Base-by-base conservation (phyloP, 2,329 filamentous ascomycete genomes). In the Aureobasidium mangrovei region DNA sequence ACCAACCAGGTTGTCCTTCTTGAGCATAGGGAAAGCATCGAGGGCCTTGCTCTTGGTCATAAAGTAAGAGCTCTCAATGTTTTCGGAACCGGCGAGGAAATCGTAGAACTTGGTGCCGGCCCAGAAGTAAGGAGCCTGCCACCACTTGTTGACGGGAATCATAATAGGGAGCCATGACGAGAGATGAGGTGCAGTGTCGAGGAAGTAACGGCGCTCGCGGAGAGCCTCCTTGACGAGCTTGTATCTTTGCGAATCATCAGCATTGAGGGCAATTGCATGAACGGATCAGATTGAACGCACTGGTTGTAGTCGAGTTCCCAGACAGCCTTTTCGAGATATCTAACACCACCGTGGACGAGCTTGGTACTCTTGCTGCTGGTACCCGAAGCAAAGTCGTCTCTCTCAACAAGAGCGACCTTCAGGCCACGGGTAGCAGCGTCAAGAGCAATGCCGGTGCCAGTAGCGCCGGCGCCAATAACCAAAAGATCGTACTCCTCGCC, bases 341-440 rank as follows among this genome's bases (percentile, higher is more conserved):
- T 81, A 57, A 93, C 88, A 65, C 87, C 87, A 61, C 87, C 87
- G 70, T 93, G 87, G 18, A 93, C 88, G 52, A 93, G 77, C 72
- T 93, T 93, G 46, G 87, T 93, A 72, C 85, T 90, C 74, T 91
- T 91, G 69, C 85, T 88, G 73, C 85, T 90, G 39, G 87, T 91
- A 31, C 88, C 87, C 58, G 84, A 79, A 62, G 84, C 84, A 68
- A 91, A 93, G 70, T 93, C 87, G 68, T 91, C 88, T 58, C 86
- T 78, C 72, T 93, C 87, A 12, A 93, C 85, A 48, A 91, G 72
- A 9, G 88, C 87, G 56, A 93, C 87, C 70, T 84, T 88, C 63
- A 91, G 73, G 2, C 87, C 87, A 61, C 87, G 79, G 2, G 87
- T 91, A 26, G 83, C 85, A 35, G 87, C 87, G 69, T 93, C 87